Base-by-base conservation (phyloP, 345 rosid genomes). In the Populus deltoides region DNA sequence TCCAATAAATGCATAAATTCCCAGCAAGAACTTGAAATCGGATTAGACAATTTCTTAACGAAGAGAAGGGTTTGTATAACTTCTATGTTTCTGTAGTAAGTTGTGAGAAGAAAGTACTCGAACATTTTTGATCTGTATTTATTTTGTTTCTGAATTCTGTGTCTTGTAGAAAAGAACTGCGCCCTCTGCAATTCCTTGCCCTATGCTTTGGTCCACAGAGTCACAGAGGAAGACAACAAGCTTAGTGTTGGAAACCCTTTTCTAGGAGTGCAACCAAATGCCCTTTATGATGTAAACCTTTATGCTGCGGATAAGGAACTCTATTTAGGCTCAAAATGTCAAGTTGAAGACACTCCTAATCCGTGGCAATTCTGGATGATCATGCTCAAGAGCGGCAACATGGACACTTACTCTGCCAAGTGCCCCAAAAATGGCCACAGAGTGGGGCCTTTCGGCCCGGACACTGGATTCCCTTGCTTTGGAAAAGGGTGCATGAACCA, bases 291-390 rank as follows among this genome's bases (percentile, higher is more conserved):
- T 49, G 80, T 24, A 49, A 22, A 71, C 31, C 75, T 71, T 17
- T 78, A 78, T 36, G 97, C 94, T 7, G 93, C 82, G 22, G 81
- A 89, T 73, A 91, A 94, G 83, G 97, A 94, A 77, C 75, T 86
- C 8, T 92, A 90, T 47, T 74, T 94, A 61, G 98, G 97, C 24
- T 85, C 91, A 24, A 78, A 88, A 57, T 92, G 97, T 31, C 76
- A 90, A 83, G 92, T 94, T 75, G 49, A 83, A 49, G 93, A 90
- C 82, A 31, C 74, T 18, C 90, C 89, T 79, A 85, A 81, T 20
- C 97, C 97, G 65, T 92, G 98, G 97, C 93, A 93, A 41, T 94
- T 91, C 81, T 94, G 98, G 98, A 94, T 89, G 94, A 78, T 91
- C 74, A 94, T 94, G 98, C 87, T 94, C 71, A 94, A 94, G 75